Conservation (phyloP, 495 filamentous ascomycete species). For the Elasticomyces elasticus region DNA sequence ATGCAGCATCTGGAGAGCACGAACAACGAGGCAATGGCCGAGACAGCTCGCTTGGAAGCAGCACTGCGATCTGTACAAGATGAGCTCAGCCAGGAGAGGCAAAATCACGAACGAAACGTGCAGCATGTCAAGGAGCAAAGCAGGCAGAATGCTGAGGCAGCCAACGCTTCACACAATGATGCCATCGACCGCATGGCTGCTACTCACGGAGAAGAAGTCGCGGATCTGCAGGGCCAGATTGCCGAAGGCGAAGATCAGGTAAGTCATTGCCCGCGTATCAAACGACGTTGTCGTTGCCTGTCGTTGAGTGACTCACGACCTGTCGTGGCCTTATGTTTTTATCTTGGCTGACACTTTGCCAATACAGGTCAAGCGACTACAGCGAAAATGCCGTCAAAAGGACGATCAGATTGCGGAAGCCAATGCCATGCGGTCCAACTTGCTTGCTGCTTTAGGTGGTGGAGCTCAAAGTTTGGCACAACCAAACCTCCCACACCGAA, state of each 20-base stretch:
- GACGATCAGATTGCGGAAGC: slow-evolving; percentile 19
- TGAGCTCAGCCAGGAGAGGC: background rate
- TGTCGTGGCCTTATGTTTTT: too few species aligned
- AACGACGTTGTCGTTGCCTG: background rate
- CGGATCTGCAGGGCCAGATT: background rate
- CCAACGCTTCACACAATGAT: slow-evolving; percentile 6
- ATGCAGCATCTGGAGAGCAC: background rate
- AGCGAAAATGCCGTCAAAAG: slow-evolving; percentile 6
- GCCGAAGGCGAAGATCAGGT: background rate
- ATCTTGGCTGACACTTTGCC: background rate
- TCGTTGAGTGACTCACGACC: too few species aligned
- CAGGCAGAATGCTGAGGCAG: slow-evolving; percentile 2
- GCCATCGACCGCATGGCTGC: slow-evolving; percentile 3
- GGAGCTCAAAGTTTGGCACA: background rate
- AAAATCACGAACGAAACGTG: background rate
- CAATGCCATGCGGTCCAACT: slow-evolving; percentile 14
- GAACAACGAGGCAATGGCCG: background rate
- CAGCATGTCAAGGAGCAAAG: slow-evolving; percentile 3
- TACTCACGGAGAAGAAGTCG: slow-evolving; percentile 7
- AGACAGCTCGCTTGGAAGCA: background rate
- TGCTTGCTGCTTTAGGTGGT: slow-evolving; percentile 20
- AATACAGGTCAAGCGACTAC: slow-evolving; percentile 14
- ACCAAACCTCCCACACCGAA: slow-evolving; percentile 4
- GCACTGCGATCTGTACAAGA: background rate
- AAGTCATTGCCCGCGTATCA: too few species aligned